These are phyloP conservation scores for Neophaeococcomyces aloes DNA, from an alignment of 2,329 filamentous ascomycete genomes.

Conservation along the genomic window DNA sequence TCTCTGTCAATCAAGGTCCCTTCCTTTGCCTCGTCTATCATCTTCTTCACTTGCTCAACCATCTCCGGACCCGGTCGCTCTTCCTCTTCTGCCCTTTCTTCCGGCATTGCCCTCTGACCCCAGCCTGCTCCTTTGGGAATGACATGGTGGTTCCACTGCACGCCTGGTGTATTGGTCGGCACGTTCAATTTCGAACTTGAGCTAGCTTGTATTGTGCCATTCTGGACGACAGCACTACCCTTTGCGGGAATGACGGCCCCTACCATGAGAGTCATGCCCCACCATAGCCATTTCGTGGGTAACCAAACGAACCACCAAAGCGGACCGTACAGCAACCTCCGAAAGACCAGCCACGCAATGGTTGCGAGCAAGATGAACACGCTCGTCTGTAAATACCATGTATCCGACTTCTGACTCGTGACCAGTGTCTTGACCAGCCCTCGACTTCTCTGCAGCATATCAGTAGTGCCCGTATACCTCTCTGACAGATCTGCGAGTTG, in stretches of 20 bases:
- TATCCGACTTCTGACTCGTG: slow-evolving; percentile 86
- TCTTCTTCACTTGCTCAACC: slow-evolving; percentile 33
- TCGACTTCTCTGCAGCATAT: slow-evolving; percentile 62
- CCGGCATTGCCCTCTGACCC: slow-evolving; percentile 25
- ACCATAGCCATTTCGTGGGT: slow-evolving; percentile 60
- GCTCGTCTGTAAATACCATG: slow-evolving; percentile 90
- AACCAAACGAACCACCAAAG: slow-evolving; percentile 81
- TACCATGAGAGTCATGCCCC: slow-evolving; percentile 46
- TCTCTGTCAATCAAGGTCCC: slow-evolving; percentile 26
- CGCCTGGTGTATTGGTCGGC: slow-evolving; percentile 10
- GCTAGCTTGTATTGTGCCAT: not conserved
- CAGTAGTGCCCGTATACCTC: slow-evolving; percentile 68
- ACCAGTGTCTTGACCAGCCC: slow-evolving; percentile 69
- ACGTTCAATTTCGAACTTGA: slow-evolving; percentile 13
- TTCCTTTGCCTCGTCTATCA: slow-evolving; percentile 25
- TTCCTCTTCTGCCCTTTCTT: slow-evolving; percentile 8
- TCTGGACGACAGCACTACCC: not conserved
- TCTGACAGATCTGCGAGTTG: slow-evolving; percentile 73
- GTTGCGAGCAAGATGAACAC: slow-evolving; percentile 72
- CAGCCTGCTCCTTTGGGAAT: slow-evolving; percentile 34
- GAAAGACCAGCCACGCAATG: slow-evolving; percentile 74
- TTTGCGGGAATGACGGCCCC: slow-evolving; percentile 27
- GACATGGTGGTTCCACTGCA: slow-evolving; percentile 6
- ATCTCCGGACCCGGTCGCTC: slow-evolving; percentile 23
- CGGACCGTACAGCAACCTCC: slow-evolving; percentile 77